Conservation (phyloP, 306 rosid genomes). For the Vigna radiata region DNA sequence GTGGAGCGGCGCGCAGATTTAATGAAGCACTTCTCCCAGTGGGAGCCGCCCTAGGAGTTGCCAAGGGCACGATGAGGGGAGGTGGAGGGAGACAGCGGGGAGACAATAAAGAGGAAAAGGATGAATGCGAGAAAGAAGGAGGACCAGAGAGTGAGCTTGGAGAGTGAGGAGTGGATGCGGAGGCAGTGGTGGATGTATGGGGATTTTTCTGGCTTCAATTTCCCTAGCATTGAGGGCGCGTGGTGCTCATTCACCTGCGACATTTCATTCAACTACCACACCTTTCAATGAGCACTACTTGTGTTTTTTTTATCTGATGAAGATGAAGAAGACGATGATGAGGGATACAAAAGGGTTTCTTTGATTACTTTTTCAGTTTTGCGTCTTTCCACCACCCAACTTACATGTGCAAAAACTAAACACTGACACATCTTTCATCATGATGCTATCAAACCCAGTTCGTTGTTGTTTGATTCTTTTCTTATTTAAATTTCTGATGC, state of each 20-base stretch:
- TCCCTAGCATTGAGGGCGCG: constrained; percentile 79
- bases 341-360: not conserved
- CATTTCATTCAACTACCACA: constrained; percentile 50
- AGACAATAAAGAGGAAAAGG: constrained; percentile 46
- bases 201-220: constrained; percentile 73
- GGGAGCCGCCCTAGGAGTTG: constrained; percentile 74
- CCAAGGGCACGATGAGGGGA: constrained; percentile 53
- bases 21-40: constrained; percentile 83
- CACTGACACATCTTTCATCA: not conserved
- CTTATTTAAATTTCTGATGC: not conserved
- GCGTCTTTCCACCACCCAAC: not conserved
- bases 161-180: constrained; percentile 56
- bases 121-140: constrained; percentile 62
- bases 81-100: constrained; percentile 47
- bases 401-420: not conserved
- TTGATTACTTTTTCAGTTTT: not conserved
- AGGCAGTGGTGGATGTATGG: constrained; percentile 68
- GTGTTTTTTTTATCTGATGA: not conserved
- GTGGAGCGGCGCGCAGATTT: constrained; percentile 59
- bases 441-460: not conserved
- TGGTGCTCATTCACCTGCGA: constrained; percentile 61
- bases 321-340: not conserved
- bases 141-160: constrained; percentile 67
- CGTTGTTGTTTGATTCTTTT: not conserved
- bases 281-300: not conserved